These are phyloP conservation scores for Solanum okadae DNA, from an alignment of 257 asterid genomes.

Conservation along the genomic window DNA sequence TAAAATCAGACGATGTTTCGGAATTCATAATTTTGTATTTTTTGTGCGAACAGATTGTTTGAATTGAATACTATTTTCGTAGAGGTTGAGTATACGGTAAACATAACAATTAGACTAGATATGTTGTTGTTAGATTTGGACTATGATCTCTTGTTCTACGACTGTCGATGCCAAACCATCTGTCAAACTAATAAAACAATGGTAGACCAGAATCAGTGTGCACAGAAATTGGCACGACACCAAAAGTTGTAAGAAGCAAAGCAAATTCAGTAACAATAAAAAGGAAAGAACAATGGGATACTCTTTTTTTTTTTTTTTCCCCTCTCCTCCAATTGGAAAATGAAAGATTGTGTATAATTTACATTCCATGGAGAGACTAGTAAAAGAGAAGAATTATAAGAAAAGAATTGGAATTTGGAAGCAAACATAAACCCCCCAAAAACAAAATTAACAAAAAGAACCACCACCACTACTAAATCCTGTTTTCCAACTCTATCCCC, in stretches of 20 bases:
- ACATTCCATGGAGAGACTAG: constrained; percentile 37
- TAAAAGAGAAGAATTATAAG: constrained; percentile 18
- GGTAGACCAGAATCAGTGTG: neutral
- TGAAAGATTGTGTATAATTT: constrained; percentile 24
- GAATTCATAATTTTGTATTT: neutral
- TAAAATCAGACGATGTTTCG: neutral
- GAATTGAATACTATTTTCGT: neutral
- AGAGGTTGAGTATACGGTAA: neutral
- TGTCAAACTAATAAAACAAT: neutral
- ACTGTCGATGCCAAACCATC: neutral
- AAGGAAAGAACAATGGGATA: neutral
- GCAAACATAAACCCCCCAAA: constrained; percentile 10
- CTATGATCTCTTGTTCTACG: neutral
- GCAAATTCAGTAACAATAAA: neutral
- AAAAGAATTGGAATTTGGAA: constrained; percentile 6
- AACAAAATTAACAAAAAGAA: constrained; percentile 10
- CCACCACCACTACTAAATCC: constrained; percentile 11
- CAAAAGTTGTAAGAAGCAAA: neutral
- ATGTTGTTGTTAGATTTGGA: neutral
- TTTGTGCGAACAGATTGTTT: neutral
- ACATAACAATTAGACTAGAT: neutral
- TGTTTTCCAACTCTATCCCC: constrained; percentile 2
- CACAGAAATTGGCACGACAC: no score
- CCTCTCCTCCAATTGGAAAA: constrained; percentile 16
- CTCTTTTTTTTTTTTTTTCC: neutral